These are phyloP conservation scores for Herpetomonas muscarum DNA, from an alignment of 208 protist species.

Conservation along the genomic window DNA sequence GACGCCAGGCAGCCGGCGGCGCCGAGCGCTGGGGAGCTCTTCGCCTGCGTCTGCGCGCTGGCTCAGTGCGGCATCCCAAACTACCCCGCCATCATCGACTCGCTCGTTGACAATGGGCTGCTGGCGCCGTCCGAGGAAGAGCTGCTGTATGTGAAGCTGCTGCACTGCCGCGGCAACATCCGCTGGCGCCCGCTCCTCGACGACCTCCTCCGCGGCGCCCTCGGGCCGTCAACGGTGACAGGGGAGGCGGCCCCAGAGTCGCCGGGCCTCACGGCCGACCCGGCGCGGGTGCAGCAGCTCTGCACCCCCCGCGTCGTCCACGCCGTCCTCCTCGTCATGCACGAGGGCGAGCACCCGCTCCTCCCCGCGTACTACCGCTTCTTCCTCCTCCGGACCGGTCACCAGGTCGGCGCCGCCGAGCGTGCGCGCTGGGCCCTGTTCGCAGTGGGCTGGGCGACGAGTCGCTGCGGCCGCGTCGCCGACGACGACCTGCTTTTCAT, in stretches of 20 bases:
- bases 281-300: conserved; percentile 1
- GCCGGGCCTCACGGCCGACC: not conserved
- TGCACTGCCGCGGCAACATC: conserved; percentile 52
- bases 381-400: conserved; percentile 25
- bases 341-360: conserved; percentile 55
- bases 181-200: conserved; percentile 41
- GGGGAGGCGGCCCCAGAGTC: not conserved
- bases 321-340: conserved; percentile 57
- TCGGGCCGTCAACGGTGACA: not conserved
- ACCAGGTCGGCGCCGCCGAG: conserved; percentile 19
- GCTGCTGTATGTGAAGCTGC: conserved; percentile 50
- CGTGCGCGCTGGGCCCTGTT: conserved; percentile 38
- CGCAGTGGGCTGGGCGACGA: conserved; percentile 30
- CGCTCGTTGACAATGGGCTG: conserved; percentile 46
- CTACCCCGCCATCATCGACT: conserved; percentile 55
- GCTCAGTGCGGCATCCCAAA: conserved; percentile 54
- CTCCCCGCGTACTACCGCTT: conserved; percentile 69
- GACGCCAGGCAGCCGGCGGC: conserved; percentile 18
- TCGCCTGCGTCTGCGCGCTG: conserved; percentile 49
- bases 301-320: conserved; percentile 55
- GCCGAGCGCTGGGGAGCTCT: conserved; percentile 46
- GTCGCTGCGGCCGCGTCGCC: conserved; percentile 11
- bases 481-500: conserved; percentile 33
- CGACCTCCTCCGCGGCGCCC: conserved; percentile 16
- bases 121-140: conserved; percentile 50